Evolutionary conservation across 345 rosid species (phyloP), one percentile per base, ranked within the genome.

Genomic region (Populus deltoides): DNA sequence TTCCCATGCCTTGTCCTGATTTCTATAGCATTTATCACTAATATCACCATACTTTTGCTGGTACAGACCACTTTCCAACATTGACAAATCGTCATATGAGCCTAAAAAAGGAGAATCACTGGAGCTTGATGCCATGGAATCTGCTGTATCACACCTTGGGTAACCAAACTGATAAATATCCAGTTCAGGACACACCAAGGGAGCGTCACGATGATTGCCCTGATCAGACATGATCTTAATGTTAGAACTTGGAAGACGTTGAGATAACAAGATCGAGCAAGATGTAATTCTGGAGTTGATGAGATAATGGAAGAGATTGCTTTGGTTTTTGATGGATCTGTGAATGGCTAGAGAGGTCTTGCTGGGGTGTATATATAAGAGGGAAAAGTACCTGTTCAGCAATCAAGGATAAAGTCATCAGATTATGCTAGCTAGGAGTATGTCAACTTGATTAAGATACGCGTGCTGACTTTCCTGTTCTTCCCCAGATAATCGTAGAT

Each of bases 1-100:
- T 49, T 78, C 61, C 49, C 55, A 63, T 33, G 33, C 82, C 24
- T 38, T 6, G 55, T 43, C 66, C 53, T 36, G 67, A 35, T 41
- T 8, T 55, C 62, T 55, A 8, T 8, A 8, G n/a, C 9, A 22
- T 2, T 55, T 16, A 24, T 69, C 66, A 27, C 43, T 68, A 13
- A 9, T 36, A 38, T 74, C 47, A 29, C 25, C 71, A 9, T 70
- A 45, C 10, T n/a, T 75, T 70, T 36, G 43, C 11, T 18, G 35
- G 49, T 49, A 65, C 0, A 69, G 38, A 11, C 81, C 77, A 35
- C 70, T 73, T 73, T 73, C 79, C 7, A 79, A 5, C 5, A 76
- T 25, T 10, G 80, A 68, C 57, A 77, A 5, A 29, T 36, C 77
- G 18, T 74, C 41, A 3, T 27, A 36, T 16, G 70, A 5, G 47